Evolutionary conservation across 106 monocot species (phyloP), one percentile per base, ranked within the genome.

Genomic region (Gastrodia elata): DNA sequence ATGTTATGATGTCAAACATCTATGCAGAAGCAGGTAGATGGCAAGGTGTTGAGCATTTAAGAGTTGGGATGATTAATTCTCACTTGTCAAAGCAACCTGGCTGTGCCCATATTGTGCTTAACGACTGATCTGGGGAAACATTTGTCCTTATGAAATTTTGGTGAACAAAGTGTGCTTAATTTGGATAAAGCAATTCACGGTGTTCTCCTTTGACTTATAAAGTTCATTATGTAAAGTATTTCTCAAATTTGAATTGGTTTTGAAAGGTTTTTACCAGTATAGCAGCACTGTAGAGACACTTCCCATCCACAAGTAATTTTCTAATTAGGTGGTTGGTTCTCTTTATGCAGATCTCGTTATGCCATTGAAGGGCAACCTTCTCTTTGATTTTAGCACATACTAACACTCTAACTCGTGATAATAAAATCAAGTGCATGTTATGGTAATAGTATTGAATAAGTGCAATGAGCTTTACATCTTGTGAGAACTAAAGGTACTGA

Each of bases 1-100:
- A 71, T 73, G 74, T 87, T 73, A 22, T 79, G 43, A 85, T 93
- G 81, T 89, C 86, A 8, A 92, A 89, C 65, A 72, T 89, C 27
- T 89, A 87, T 79, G 82, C 87, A 9, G 92, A 87, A 71, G 82
- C 84, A 36, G 77, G 68, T 25, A 89, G 82, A 74, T 89, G 92
- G 89, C 61, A 67, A 9, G 89, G 86, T 75, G 77, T 77, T 35
- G 79, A 83, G 64, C 43, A 44, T 25, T 76, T 91, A 74, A 84
- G 85, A 70, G 56, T n/a, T 38, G 82, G 64, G 56, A 75, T 79
- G 68, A 79, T 68, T 0, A 74, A 78, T 39, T 74, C 39, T 25
- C 72, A 78, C 38, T 71, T 81, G 57, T 76, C 39, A 1, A 92
- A 84, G 68, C 73, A 78, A 61, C 68, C 78, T 0, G 89, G 84